A percentile compares a stretch with the other conserved stretches of the same genome.
phyloP scores from a whole-genome alignment of 306 rosid genomes.

The Ziziphus jujuba region DNA sequence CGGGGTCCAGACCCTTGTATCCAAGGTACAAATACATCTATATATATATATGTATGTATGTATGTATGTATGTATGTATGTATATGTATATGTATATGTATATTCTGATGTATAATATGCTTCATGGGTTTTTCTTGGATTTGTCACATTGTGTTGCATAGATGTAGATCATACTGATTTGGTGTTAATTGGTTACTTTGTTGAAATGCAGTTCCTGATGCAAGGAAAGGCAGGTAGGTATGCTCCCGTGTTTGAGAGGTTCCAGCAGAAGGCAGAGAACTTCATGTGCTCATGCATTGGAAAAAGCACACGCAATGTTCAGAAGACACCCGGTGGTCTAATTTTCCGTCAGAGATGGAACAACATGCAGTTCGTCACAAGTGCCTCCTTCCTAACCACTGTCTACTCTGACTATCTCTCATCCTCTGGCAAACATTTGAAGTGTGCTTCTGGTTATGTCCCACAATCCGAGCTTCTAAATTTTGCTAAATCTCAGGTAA shows the following conservation, averaged over 20 bases:
- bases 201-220: conserved; percentile 59
- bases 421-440: conserved; percentile 47
- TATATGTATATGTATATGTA: too few relatives aligned
- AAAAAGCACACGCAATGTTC: conserved; percentile 61
- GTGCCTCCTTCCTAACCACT: conserved; percentile 76
- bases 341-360: conserved; percentile 90
- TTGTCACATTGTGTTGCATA: too few relatives aligned
- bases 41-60: too few relatives aligned
- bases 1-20: conserved; percentile 85
- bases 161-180: too few relatives aligned
- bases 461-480: conserved; percentile 65
- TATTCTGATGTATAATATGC: too few relatives aligned
- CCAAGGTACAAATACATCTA: too few relatives aligned
- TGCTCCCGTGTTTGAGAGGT: conserved; percentile 62
- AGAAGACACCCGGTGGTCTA: conserved; percentile 93
- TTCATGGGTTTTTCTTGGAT: too few relatives aligned
- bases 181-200: not conserved
- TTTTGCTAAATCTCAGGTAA: conserved; percentile 87
- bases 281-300: conserved; percentile 87
- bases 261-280: conserved; percentile 67
- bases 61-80: too few relatives aligned
- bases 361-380: conserved; percentile 89
- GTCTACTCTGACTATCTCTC: conserved; percentile 89
- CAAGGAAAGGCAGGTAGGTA: conserved; percentile 79
- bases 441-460: conserved; percentile 64